Base-by-base conservation (phyloP, 345 rosid species). In the Sonneratia caseolaris region DNA sequence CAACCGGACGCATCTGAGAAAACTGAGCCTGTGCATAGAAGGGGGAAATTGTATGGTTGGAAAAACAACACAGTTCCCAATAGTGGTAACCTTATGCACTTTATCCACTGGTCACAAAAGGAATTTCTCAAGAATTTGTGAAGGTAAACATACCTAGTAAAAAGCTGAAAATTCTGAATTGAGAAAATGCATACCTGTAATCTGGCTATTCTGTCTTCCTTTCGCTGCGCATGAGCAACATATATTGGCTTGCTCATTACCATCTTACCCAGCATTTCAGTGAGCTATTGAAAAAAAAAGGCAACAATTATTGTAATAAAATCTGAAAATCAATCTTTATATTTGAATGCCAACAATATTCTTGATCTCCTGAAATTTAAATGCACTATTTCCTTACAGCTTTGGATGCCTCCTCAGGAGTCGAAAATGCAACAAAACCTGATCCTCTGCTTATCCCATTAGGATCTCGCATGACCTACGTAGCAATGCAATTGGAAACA, bases 221-320 rank as follows among this genome's bases (percentile, higher is more conserved):
- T 95, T 69, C 96, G 76, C 47, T 95, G 97, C 24, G 99, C 99
- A 79, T 86, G 91, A 15, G 97, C 99, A 27, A 92, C 99, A 82
- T 90, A 95, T n/a, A 95, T 83, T 1, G 97, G 99, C 80, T 95
- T 92, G 82, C 89, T 86, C 73, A 83, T 86, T 62, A 95, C 80
- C 92, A 95, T 95, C 80, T 90, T 95, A 57, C 97, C 93, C 78
- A 87, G 86, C 99, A 95, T 95, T 88, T 92, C 97, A 64, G 71
- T 0, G 6, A 89, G 84, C 91, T 87, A 76, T 67, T 4, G 45
- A 55, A 73, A 73, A 71, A 47, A 62, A 32, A 62, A 61, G 16
- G 19, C 13, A 24, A 61, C n/a, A 7, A 61, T 36, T 7, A 61
- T 24, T 22, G 22, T 1, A 22, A 61, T 61, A 61, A 2, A 66